Evolutionary conservation across 1,284 basidiomycete species (phyloP), one percentile per base, ranked within the genome.

Genomic region (Jaminaea rosea): DNA sequence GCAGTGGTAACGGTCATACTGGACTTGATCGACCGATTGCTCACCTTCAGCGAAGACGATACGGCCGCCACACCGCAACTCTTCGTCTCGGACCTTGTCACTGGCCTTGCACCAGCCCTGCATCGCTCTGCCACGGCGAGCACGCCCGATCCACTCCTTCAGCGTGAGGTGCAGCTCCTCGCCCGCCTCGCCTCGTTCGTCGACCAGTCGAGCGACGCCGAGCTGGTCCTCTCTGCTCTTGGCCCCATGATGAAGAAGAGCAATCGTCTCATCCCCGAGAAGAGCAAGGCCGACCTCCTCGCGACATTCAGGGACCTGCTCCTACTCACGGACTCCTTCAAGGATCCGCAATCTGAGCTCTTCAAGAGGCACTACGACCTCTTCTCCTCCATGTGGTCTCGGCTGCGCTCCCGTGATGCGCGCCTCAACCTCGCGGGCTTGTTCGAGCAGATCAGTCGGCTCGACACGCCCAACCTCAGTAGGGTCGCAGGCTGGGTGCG

Each of bases 201-300:
- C 46, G 77, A 80, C 1, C 82, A 87, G 62, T 77, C 81, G 1
- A 71, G 76, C 0, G 88, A 96, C 71, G 89, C 89, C 0, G 79
- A 81, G 27, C 82, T 81, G 9, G 80, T 98, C 13, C 78, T 92
- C 15, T 72, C 77, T 0, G 79, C 96, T 1, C 84, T 98, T 59
- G 78, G 82, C 0, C 91, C 91, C 0, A 80, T 96, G 52, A 79
- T 98, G 29, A 83, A 84, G 48, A 87, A 85, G 65, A 82, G 87
- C 9, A 77, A 81, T 46, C 87, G 84, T 66, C 75, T 84, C 7
- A 82, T 97, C 0, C 81, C 87, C 0, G 94, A 98, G 75, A 87
- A 85, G 73, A 80, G 85, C 69, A 97, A 97, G 78, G 79, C 83
- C 36, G 84, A 94, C 70, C 77, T 97, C 47, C 79, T 97, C 46